phyloP scores from a whole-genome alignment of 176 grass and related monocot species.

The Triticum turgidum region DNA sequence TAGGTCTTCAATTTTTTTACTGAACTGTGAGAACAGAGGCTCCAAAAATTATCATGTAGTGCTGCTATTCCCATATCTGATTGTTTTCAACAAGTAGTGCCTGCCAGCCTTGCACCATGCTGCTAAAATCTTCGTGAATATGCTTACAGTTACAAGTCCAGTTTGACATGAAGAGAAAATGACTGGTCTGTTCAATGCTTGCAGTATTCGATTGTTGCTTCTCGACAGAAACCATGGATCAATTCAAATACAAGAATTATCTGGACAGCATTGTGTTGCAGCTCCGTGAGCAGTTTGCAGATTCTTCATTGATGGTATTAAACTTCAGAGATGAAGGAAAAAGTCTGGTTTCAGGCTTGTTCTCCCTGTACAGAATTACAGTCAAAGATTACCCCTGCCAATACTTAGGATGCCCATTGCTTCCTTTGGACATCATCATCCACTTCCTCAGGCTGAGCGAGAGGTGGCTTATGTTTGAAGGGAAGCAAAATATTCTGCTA shows the following conservation, averaged over 20 bases:
- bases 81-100: neutral
- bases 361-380: constrained; percentile 64
- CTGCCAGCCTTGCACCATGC: neutral
- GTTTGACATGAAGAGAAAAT: neutral
- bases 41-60: neutral
- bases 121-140: neutral
- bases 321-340: constrained; percentile 74
- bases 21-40: neutral
- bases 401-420: constrained; percentile 70
- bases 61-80: neutral
- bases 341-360: constrained; percentile 54
- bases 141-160: neutral
- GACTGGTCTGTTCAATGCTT: constrained; percentile 28
- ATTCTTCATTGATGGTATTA: constrained; percentile 78
- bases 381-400: constrained; percentile 72
- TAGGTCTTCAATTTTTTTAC: constrained; percentile 1
- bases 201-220: constrained; percentile 97
- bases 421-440: constrained; percentile 75
- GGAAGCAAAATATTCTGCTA: constrained; percentile 76
- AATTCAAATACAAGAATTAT: constrained; percentile 73
- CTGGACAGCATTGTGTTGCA: constrained; percentile 64
- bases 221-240: constrained; percentile 71
- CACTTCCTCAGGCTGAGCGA: constrained; percentile 85
- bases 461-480: constrained; percentile 72
- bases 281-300: constrained; percentile 64